Evolutionary conservation across 2,329 filamentous ascomycete species (phyloP).

Genomic region (Epichloe coenophiala): DNA sequence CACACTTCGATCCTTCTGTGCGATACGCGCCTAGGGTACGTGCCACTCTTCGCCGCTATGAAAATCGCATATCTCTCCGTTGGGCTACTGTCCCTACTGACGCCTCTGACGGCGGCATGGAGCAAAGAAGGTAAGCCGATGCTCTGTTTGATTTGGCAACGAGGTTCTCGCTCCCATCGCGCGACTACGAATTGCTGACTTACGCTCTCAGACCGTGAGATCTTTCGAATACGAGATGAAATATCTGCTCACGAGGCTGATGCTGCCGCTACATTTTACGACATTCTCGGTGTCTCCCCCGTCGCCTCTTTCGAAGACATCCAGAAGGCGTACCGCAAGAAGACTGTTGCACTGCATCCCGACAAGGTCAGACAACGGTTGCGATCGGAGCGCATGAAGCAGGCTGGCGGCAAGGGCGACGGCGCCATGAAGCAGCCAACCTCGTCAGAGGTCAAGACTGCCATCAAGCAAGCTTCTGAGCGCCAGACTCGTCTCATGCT

Average conservation of each 20-base stretch:
- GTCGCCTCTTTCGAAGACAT: constrained; percentile 74
- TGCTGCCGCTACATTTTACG: constrained; percentile 76
- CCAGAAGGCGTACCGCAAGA: constrained; percentile 87
- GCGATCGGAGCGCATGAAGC: constrained; percentile 51
- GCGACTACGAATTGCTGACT: neutral
- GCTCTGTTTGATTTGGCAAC: neutral
- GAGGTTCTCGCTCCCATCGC: neutral
- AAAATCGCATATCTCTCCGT: constrained; percentile 54
- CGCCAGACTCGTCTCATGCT: constrained; percentile 74
- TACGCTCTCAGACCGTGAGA: constrained; percentile 68
- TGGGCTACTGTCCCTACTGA: constrained; percentile 54
- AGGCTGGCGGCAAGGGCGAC: constrained; percentile 32
- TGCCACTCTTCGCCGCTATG: constrained; percentile 34
- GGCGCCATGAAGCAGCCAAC: constrained; percentile 57
- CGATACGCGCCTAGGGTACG: neutral
- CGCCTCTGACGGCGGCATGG: constrained; percentile 61
- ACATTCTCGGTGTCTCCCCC: constrained; percentile 66
- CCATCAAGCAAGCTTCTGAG: constrained; percentile 68
- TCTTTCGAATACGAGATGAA: constrained; percentile 90
- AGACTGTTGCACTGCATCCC: constrained; percentile 70
- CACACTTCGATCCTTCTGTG: neutral
- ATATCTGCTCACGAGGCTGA: constrained; percentile 66
- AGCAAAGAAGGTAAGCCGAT: constrained; percentile 60
- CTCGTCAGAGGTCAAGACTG: constrained; percentile 60
- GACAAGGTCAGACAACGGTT: constrained; percentile 90